A percentile compares a stretch with the other conserved stretches of the same genome.
Conservation (phyloP, 2,329 filamentous ascomycete species). For the Colletotrichum sp. region DNA sequence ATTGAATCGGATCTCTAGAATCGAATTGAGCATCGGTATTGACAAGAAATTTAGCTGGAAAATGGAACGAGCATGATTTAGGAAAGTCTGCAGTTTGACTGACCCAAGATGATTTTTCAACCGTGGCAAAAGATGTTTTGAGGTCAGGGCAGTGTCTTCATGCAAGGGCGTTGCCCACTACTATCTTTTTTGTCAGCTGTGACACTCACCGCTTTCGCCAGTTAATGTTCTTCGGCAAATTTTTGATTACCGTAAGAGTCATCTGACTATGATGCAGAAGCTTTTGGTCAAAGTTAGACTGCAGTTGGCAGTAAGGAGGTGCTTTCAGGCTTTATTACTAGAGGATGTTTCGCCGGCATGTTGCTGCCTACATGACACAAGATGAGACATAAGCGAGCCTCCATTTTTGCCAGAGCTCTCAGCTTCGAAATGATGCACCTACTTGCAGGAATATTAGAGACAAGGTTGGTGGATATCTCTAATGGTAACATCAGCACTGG, state of each 20-base stretch:
- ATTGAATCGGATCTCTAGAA: not conserved
- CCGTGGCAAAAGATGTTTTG: not conserved
- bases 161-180: not conserved
- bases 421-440: not conserved
- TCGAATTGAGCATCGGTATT: not conserved
- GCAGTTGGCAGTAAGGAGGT: not conserved
- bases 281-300: not conserved
- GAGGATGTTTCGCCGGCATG: not conserved
- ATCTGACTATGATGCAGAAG: not conserved
- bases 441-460: not conserved
- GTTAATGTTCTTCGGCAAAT: not conserved
- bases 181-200: not conserved
- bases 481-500: not conserved
- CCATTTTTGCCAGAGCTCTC: not conserved
- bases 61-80: not conserved
- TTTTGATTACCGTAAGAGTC: accelerated
- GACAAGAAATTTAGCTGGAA: not conserved
- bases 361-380: not conserved
- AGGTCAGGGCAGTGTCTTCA: not conserved
- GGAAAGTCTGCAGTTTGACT: not conserved
- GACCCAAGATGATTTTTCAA: not conserved
- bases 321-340: not conserved
- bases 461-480: not conserved
- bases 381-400: not conserved
- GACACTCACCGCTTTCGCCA: not conserved